Conservation (phyloP, 441 rosid genomes). For the Pelargonium myrrhifolium region DNA sequence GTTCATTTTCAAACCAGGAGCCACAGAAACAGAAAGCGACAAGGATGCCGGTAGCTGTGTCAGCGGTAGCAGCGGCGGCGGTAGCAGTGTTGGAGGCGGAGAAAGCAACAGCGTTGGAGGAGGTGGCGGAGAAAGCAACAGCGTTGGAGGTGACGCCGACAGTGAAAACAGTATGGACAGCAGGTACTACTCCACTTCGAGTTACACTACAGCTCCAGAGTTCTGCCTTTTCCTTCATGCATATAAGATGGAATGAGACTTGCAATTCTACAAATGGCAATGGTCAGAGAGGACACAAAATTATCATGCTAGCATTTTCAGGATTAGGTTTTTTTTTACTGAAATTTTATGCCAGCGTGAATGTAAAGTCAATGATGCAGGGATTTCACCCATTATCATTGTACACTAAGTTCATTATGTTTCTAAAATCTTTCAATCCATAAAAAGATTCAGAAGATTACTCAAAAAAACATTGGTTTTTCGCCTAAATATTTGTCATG, state of each 20-base stretch:
- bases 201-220: constrained; percentile 24
- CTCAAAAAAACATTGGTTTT: background rate
- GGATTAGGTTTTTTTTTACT: background rate
- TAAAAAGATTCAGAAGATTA: background rate
- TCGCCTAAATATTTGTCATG: too few species aligned
- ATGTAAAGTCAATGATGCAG: background rate
- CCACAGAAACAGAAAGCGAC: constrained; percentile 36
- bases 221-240: constrained; percentile 61
- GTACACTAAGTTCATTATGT: constrained; percentile 7
- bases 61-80: background rate
- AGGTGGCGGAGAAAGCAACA: constrained; percentile 16
- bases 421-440: background rate
- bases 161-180: constrained; percentile 40
- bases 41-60: constrained; percentile 22
- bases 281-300: too few species aligned
- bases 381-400: background rate
- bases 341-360: too few species aligned
- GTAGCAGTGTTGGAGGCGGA: too few species aligned
- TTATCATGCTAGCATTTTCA: background rate
- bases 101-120: too few species aligned
- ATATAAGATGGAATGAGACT: constrained; percentile 48
- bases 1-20: constrained; percentile 59
- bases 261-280: too few species aligned
- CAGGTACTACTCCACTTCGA: constrained; percentile 33
- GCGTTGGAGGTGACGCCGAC: constrained; percentile 26